Evolutionary conservation across 2,329 filamentous ascomycete genomes (phyloP).

Genomic region (Graphilbum fragrans): DNA sequence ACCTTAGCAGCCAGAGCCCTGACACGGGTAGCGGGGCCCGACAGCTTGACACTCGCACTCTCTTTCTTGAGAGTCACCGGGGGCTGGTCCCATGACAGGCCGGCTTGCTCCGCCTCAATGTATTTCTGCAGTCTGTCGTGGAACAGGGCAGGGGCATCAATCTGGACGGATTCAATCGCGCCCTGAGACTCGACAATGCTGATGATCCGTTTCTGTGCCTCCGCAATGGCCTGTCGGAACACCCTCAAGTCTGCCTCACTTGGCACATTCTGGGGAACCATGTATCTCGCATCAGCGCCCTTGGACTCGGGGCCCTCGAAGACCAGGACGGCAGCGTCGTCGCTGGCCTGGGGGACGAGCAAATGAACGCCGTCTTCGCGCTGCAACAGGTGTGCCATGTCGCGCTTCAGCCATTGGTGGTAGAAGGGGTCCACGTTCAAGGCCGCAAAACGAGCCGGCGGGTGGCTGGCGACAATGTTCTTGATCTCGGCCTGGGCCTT

Average conservation of each 20-base stretch:
- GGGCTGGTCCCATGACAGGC: constrained; percentile 42
- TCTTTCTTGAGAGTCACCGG: constrained; percentile 46
- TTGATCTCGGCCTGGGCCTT: constrained; percentile 65
- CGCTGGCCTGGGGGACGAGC: constrained; percentile 52
- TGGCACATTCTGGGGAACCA: constrained; percentile 38
- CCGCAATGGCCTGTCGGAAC: constrained; percentile 43
- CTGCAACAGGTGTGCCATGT: constrained; percentile 51
- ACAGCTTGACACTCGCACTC: constrained; percentile 55
- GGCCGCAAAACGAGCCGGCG: constrained; percentile 56
- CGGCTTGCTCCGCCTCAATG: constrained; percentile 53
- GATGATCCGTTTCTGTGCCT: constrained; percentile 44
- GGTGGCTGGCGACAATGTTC: constrained; percentile 60
- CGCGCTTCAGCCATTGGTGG: constrained; percentile 57
- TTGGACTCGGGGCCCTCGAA: constrained; percentile 48
- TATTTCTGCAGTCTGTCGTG: constrained; percentile 52
- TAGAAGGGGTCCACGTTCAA: constrained; percentile 67
- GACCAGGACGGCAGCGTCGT: constrained; percentile 56
- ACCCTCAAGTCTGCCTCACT: constrained; percentile 34
- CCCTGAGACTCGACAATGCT: constrained; percentile 49
- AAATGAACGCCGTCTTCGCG: constrained; percentile 61
- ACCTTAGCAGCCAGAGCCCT: constrained; percentile 63
- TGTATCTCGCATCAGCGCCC: constrained; percentile 33
- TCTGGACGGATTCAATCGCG: constrained; percentile 31
- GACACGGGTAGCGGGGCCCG: constrained; percentile 64
- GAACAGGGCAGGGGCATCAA: constrained; percentile 50